Conservation (phyloP, 73 alveolate species). For the Paramecium primaurelia region DNA sequence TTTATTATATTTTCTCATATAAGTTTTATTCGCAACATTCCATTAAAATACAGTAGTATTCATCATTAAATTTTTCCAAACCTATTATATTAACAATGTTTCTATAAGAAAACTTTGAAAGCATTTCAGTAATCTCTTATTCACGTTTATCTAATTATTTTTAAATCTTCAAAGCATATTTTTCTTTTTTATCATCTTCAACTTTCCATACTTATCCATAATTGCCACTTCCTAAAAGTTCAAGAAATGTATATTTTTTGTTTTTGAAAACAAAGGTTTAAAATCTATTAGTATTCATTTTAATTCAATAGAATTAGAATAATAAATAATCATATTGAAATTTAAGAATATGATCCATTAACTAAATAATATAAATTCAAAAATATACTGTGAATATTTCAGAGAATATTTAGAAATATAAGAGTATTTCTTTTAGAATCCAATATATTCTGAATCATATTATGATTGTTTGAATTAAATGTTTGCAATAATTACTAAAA, state of each 20-base stretch:
- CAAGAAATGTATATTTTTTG: background rate
- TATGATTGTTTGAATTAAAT: background rate
- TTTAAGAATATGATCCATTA: background rate
- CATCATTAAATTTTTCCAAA: background rate
- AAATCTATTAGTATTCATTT: background rate
- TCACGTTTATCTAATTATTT: background rate
- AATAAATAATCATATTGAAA: too few relatives aligned
- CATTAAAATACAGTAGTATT: background rate
- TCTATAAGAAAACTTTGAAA: background rate
- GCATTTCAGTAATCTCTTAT: background rate
- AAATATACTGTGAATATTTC: background rate
- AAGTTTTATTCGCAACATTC: constrained; percentile 39
- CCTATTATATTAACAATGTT: background rate
- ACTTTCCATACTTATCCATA: background rate
- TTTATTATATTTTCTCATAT: background rate
- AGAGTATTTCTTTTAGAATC: background rate
- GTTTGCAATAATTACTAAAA: background rate
- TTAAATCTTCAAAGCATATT: background rate
- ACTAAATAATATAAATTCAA: background rate
- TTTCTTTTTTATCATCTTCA: background rate
- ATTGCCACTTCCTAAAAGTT: background rate
- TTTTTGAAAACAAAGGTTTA: background rate
- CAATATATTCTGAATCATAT: background rate
- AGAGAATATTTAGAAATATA: background rate
- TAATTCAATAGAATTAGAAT: background rate